Evolutionary conservation across 73 alveolate genomes (phyloP), one percentile per base, ranked within the genome.

Genomic region (Paramecium biaurelia): DNA sequence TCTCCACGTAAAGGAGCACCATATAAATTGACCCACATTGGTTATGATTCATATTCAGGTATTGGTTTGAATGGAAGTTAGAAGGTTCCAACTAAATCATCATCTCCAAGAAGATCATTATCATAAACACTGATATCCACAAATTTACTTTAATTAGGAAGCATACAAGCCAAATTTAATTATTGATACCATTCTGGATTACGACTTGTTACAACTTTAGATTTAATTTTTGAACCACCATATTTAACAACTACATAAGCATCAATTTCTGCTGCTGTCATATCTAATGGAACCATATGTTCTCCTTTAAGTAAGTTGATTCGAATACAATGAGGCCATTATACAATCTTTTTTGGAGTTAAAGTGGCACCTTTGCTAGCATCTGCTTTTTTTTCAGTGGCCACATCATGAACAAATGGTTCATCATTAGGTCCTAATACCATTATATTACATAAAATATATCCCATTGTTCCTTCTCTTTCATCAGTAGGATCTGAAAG

Each of bases 351-450:
- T 45, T 70, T 41, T 12, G 94, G 94, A 2, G 59, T 82, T 11
- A 89, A 45, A 4, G 94, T 70, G 1, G 70, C 63, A 14, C 87
- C 94, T 70, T 89, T 89, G 5, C 85, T 63, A 12, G 92, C 87
- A 41, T 82, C 94, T 35, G 94, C 76, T 42, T 70, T 89, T 38
- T 89, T 89, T 45, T 76, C 97, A 59, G 92, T 94, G 20, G 86
- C 49, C 9, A 93, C 94, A 85, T 95, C 96, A 85, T 94, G 98
- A 1, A 95, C 93, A 34, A 96, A 94, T 49, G 98, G 98, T 70
- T 95, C 92, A 87, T 95, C 98, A 23, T 96, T 96, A 14, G 98
- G 98, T 24, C 98, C 98, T 43, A 95, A 76, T 14, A 95, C 96
- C 58, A 76, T 88, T 24, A 95, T 92, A 23, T 95, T 85, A 14